Conservation (phyloP, 176 grass and related monocot species). For the Leersia perrieri region DNA sequence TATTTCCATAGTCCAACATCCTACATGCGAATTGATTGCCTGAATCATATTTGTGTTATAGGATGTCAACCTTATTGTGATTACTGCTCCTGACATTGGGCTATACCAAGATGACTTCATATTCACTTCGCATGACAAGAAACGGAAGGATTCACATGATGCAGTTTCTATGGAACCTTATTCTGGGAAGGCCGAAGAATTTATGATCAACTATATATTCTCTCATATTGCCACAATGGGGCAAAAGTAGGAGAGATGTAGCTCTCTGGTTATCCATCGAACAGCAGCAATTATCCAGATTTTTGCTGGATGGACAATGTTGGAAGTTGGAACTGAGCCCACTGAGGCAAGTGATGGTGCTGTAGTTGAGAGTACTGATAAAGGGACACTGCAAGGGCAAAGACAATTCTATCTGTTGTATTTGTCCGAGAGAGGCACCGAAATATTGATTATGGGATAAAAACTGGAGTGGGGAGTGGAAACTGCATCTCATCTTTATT, state of each 20-base stretch:
- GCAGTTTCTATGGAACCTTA: slow-evolving; percentile 82
- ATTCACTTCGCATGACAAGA: slow-evolving; percentile 81
- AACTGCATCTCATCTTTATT: neutral
- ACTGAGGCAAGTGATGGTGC: slow-evolving; percentile 1
- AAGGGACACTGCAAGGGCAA: neutral
- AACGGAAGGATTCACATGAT: slow-evolving; percentile 90
- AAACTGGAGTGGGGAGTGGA: neutral
- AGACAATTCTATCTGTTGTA: neutral
- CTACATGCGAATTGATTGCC: neutral
- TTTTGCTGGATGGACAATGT: slow-evolving; percentile 53
- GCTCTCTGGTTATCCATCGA: slow-evolving; percentile 90
- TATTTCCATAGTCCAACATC: no score
- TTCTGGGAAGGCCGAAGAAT: slow-evolving; percentile 67
- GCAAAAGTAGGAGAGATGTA: slow-evolving; percentile 79
- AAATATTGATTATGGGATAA: slow-evolving; percentile 27
- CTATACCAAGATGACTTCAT: slow-evolving; percentile 81
- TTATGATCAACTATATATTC: slow-evolving; percentile 87
- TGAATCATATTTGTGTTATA: slow-evolving; percentile 43
- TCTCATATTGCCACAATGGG: slow-evolving; percentile 93
- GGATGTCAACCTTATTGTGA: slow-evolving; percentile 86
- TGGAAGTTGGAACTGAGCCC: no score
- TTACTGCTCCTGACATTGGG: slow-evolving; percentile 87
- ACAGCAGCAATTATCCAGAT: slow-evolving; percentile 89
- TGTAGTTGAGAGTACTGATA: slow-evolving; percentile 27
- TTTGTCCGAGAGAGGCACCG: neutral